These are phyloP conservation scores for Penicillium macrosclerotiorum DNA, from an alignment of 495 filamentous ascomycete genomes.

Conservation along the genomic window DNA sequence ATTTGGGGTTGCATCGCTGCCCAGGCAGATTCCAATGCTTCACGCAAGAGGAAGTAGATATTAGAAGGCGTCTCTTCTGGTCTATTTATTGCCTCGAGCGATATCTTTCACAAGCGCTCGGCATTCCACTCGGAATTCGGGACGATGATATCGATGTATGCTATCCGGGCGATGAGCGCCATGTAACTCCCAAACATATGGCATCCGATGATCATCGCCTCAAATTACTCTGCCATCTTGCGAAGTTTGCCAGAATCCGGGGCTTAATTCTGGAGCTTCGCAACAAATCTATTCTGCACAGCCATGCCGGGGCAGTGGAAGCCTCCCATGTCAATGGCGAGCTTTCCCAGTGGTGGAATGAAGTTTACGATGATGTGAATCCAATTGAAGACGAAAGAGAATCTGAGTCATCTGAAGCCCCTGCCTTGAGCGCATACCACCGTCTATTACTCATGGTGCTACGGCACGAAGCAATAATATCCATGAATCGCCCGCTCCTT, in stretches of 20 bases:
- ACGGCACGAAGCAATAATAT: constrained; percentile 44
- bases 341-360: constrained; percentile 46
- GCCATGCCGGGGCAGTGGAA: constrained; percentile 30
- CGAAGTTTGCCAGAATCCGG: constrained; percentile 41
- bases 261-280: constrained; percentile 45
- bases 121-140: constrained; percentile 47
- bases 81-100: constrained; percentile 50
- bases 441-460: constrained; percentile 35
- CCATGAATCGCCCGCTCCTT: constrained; percentile 43
- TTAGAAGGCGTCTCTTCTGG: constrained; percentile 50
- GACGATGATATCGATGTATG: constrained; percentile 56
- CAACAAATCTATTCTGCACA: constrained; percentile 45
- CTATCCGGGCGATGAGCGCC: constrained; percentile 40
- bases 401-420: not conserved
- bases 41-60: constrained; percentile 30
- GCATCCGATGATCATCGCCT: constrained; percentile 22
- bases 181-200: constrained; percentile 3
- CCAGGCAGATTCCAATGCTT: constrained; percentile 43
- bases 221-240: constrained; percentile 34
- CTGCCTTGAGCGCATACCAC: constrained; percentile 29
- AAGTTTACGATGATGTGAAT: constrained; percentile 44
- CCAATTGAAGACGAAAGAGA: constrained; percentile 23
- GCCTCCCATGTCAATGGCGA: constrained; percentile 38
- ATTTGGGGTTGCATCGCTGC: constrained; percentile 50
- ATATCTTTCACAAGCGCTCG: constrained; percentile 49